Percentiles rank a stretch among this genome's conserved stretches.
Conservation (phyloP, 345 rosid species). For the Hibiscus tridactylites region DNA sequence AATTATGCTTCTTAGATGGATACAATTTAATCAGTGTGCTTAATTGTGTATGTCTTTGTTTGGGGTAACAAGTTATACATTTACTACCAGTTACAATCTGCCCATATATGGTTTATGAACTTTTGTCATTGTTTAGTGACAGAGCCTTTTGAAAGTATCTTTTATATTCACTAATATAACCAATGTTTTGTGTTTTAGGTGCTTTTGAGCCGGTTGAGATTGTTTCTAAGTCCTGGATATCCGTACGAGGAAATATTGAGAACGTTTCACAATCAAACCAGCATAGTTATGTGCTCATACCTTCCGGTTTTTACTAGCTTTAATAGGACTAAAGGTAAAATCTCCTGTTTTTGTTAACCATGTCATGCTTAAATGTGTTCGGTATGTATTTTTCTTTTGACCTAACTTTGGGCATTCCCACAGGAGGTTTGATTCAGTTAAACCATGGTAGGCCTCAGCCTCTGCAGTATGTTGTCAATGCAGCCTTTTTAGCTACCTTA, state of each 20-base stretch:
- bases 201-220: slow-evolving; percentile 68
- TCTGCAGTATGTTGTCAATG: slow-evolving; percentile 82
- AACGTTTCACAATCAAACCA: slow-evolving; percentile 85
- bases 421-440: slow-evolving; percentile 82
- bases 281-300: slow-evolving; percentile 73
- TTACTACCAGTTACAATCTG: background rate
- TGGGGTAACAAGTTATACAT: background rate
- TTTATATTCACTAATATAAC: background rate
- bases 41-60: background rate
- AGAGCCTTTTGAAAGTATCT: background rate
- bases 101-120: background rate
- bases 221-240: slow-evolving; percentile 88
- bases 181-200: slow-evolving; percentile 32
- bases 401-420: slow-evolving; percentile 5
- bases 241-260: slow-evolving; percentile 86
- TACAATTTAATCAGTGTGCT: background rate
- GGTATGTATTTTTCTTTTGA: slow-evolving; percentile 8
- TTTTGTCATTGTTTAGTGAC: background rate
- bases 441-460: slow-evolving; percentile 98
- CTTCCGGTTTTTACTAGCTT: slow-evolving; percentile 60
- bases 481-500: slow-evolving; percentile 81
- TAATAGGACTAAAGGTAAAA: slow-evolving; percentile 61
- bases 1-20: background rate
- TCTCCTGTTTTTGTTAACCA: background rate
- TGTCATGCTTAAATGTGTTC: background rate